phyloP scores from a whole-genome alignment of 108 stramenopile species.

The Bacterosira constricta region DNA sequence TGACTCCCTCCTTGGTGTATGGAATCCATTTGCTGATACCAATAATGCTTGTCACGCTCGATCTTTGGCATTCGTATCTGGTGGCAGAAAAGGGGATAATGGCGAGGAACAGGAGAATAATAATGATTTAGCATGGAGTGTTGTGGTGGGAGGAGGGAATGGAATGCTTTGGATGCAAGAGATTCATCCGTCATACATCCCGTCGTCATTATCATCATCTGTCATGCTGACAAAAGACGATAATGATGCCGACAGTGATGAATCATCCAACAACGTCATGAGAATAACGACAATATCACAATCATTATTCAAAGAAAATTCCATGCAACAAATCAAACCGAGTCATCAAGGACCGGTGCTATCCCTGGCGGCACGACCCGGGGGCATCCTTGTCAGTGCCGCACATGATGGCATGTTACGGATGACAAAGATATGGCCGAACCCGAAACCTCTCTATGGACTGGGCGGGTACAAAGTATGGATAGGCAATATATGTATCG shows the following conservation, averaged over 20 bases:
- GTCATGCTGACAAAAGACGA: neutral
- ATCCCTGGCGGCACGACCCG: constrained; percentile 51
- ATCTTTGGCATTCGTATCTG: constrained; percentile 37
- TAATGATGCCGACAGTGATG: neutral
- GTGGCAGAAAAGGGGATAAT: neutral
- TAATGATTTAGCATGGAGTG: neutral
- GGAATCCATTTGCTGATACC: constrained; percentile 29
- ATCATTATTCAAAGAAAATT: constrained; percentile 3
- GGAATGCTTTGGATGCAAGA: constrained; percentile 39
- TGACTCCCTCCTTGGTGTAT: constrained; percentile 20
- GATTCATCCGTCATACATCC: constrained; percentile 12
- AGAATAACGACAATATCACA: neutral
- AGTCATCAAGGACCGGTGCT: constrained; percentile 57
- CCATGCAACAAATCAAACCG: constrained; percentile 36
- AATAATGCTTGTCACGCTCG: constrained; percentile 20
- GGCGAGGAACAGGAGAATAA: neutral
- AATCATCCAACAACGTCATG: neutral
- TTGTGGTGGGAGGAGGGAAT: constrained; percentile 53
- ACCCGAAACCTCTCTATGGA: constrained; percentile 30
- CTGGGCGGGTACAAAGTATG: constrained; percentile 47
- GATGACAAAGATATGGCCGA: constrained; percentile 30
- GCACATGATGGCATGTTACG: constrained; percentile 74
- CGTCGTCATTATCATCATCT: neutral
- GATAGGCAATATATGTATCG: constrained; percentile 48
- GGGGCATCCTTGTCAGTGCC: constrained; percentile 61